Conservation (phyloP, 495 filamentous ascomycete species). For the Lentithecium fluviatile region DNA sequence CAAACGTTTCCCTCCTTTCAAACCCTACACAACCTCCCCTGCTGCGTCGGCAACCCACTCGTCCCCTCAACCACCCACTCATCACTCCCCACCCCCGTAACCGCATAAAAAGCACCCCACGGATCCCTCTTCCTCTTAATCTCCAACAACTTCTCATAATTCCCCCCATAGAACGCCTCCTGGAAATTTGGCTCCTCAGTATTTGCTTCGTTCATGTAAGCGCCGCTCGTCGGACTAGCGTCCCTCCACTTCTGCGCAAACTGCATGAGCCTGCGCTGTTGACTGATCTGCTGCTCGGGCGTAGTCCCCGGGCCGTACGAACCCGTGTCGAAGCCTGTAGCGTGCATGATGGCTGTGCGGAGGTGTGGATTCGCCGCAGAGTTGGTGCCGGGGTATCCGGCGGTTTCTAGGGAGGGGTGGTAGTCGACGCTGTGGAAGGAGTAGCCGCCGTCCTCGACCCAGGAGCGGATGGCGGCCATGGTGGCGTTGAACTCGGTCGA, state of each 20-base stretch:
- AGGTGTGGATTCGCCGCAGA: slow-evolving; percentile 15
- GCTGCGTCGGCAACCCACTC: slow-evolving; percentile 24
- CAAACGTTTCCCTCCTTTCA: neutral
- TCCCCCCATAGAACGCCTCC: slow-evolving; percentile 27
- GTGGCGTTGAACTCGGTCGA: slow-evolving; percentile 10
- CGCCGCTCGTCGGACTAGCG: slow-evolving; percentile 24
- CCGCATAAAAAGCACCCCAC: slow-evolving; percentile 51
- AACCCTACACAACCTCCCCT: slow-evolving; percentile 28
- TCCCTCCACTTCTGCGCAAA: slow-evolving; percentile 26
- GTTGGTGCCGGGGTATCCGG: slow-evolving; percentile 22
- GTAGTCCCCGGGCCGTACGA: slow-evolving; percentile 17
- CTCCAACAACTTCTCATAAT: slow-evolving; percentile 44
- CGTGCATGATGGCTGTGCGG: slow-evolving; percentile 21
- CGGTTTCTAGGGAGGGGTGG: slow-evolving; percentile 11
- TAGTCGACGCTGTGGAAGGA: slow-evolving; percentile 30
- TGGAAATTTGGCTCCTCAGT: slow-evolving; percentile 34
- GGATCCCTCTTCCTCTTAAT: slow-evolving; percentile 59
- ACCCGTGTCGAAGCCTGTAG: slow-evolving; percentile 22
- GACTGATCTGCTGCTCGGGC: slow-evolving; percentile 10
- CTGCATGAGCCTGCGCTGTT: slow-evolving; percentile 15
- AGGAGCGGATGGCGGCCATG: slow-evolving; percentile 22
- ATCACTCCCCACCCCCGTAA: slow-evolving; percentile 53
- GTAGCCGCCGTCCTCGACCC: slow-evolving; percentile 32
- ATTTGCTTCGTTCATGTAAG: slow-evolving; percentile 39
- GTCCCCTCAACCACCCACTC: slow-evolving; percentile 40